Evolutionary conservation across 257 asterid genomes (phyloP), one percentile per base, ranked within the genome.

Genomic region (Solanum infundibuliforme): DNA sequence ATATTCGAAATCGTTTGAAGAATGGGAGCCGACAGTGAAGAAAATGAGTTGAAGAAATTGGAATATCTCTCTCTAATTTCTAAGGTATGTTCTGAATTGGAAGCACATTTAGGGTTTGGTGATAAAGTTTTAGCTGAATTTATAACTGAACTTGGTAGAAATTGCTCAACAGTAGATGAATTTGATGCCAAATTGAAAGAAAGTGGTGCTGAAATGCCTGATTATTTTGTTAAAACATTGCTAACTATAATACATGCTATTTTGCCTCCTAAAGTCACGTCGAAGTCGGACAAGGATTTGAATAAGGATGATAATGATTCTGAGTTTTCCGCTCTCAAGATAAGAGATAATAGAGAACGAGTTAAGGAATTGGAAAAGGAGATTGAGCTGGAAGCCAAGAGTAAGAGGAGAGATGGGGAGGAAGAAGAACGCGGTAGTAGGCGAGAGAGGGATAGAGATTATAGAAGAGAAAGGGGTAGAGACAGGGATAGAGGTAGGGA

Each of bases 161-260:
- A 88, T 6, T 95, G 97, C 83, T 92, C 90, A 31, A 90, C 92
- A 2, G 93, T 90, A 12, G 94, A 89, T 12, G 95, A 93, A 60
- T 96, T 94, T 65, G 99, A 96, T 85, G 52, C 69, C 1, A 89
- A 93, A 79, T 91, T 96, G 92, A 96, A 94, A 71, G 92, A 92
- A 66, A 91, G 89, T 35, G 98, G 95, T 25, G 98, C 98, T 0
- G 98, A 95, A 79, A 90, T 94, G 92, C 99, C 98, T 8, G 99
- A 96, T 94, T 96, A 96, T 81, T 95, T 96, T 62, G 98, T 96
- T 2, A 91, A 93, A 34, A 95, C 98, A 13, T 90, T 96, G 27
- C 94, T 96, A 6, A 95, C 98, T 5, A 95, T 96, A 13, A 96
- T 95, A 68, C 99, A 94, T 74, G 98, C 96, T 8, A 95, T 96